A percentile compares a stretch with the other conserved stretches of the same genome.
Conservation (phyloP, 306 rosid genomes). For the Sindora glabra region DNA sequence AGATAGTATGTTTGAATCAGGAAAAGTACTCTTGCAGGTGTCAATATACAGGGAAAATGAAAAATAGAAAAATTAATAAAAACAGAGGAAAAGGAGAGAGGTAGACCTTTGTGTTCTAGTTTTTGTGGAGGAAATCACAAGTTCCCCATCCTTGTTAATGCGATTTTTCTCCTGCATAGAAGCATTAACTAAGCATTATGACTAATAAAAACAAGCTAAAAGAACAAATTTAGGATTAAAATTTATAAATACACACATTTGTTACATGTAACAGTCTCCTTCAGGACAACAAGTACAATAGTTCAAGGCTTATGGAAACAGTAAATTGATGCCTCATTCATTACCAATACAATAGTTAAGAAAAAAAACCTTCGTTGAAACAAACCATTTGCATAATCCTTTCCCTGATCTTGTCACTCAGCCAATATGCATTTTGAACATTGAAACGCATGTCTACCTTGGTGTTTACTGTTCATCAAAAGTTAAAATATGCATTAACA, state of each 20-base stretch:
- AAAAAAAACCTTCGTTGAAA: not conserved
- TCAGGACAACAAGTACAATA: not conserved
- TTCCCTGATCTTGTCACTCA: slow-evolving; percentile 72
- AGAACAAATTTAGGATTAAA: not conserved
- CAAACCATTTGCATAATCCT: slow-evolving; percentile 72
- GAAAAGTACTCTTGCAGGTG: slow-evolving; percentile 17
- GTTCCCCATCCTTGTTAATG: slow-evolving; percentile 90
- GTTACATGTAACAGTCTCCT: too few species aligned
- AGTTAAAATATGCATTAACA: not conserved
- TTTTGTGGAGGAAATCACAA: slow-evolving; percentile 87
- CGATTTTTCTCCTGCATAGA: slow-evolving; percentile 82
- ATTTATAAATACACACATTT: not conserved
- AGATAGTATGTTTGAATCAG: slow-evolving; percentile 15
- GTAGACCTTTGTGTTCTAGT: slow-evolving; percentile 85
- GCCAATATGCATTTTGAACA: slow-evolving; percentile 70
- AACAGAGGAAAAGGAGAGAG: slow-evolving; percentile 27
- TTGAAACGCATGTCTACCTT: slow-evolving; percentile 99
- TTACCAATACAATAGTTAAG: not conserved
- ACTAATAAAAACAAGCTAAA: not conserved
- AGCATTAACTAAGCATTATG: slow-evolving; percentile 8
- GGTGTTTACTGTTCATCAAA: slow-evolving; percentile 63
- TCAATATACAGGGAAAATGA: slow-evolving; percentile 1
- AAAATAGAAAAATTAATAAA: not conserved
- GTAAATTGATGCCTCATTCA: not conserved
- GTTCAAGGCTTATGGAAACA: slow-evolving; percentile 5